These are phyloP conservation scores for Septoria petroselini DNA, from an alignment of 2,329 filamentous ascomycete genomes.

Conservation along the genomic window DNA sequence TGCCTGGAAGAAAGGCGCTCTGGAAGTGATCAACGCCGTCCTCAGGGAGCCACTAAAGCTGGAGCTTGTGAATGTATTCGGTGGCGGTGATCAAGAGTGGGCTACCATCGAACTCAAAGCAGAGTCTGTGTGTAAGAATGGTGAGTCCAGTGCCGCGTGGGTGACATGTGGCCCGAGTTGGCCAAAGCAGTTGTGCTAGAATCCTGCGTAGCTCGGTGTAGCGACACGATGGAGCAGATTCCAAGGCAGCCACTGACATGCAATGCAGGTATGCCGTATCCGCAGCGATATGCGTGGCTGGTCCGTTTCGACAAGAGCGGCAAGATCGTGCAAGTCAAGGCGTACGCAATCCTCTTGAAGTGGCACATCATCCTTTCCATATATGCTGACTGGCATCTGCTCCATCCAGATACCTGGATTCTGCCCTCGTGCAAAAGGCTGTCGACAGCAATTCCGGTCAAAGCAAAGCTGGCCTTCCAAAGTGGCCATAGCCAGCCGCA, in stretches of 20 bases:
- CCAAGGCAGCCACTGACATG: neutral
- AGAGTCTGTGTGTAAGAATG: slow-evolving; percentile 32
- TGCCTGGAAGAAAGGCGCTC: slow-evolving; percentile 32
- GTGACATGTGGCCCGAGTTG: too few species aligned
- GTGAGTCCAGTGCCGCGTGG: slow-evolving; percentile 11
- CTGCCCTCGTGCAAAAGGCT: slow-evolving; percentile 30
- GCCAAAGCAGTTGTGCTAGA: too few species aligned
- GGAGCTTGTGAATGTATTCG: slow-evolving; percentile 31
- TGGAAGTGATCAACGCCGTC: slow-evolving; percentile 27
- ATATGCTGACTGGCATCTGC: slow-evolving; percentile 19
- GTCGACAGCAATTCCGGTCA: slow-evolving; percentile 23
- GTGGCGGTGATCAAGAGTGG: slow-evolving; percentile 31
- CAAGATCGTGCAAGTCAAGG: slow-evolving; percentile 30
- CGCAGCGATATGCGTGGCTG: slow-evolving; percentile 33
- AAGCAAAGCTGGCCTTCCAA: neutral
- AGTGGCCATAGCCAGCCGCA: slow-evolving; percentile 4
- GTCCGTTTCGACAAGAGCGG: slow-evolving; percentile 30
- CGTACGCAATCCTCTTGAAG: neutral
- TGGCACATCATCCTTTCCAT: neutral
- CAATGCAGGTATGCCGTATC: slow-evolving; percentile 27
- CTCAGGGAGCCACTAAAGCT: slow-evolving; percentile 28
- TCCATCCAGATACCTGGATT: slow-evolving; percentile 27
- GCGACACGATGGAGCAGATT: too few species aligned
- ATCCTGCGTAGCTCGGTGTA: too few species aligned
- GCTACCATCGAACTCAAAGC: slow-evolving; percentile 32